These are phyloP conservation scores for Pseudocercospora ulei DNA, from an alignment of 2,329 filamentous ascomycete genomes.

Conservation along the genomic window DNA sequence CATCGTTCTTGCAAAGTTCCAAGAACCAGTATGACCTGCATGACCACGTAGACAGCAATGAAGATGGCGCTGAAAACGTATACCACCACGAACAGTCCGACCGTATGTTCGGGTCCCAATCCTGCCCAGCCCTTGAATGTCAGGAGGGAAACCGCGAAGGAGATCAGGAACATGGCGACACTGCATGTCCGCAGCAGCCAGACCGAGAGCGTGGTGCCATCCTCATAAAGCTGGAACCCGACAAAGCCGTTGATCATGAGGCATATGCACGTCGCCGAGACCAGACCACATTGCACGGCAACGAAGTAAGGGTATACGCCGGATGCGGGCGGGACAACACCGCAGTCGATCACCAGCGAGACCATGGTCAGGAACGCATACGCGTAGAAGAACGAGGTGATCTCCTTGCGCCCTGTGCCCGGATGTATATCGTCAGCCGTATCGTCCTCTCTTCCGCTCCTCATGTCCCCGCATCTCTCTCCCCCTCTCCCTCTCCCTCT, in stretches of 20 bases:
- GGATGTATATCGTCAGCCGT: slow-evolving; percentile 34
- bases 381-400: slow-evolving; percentile 90
- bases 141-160: slow-evolving; percentile 74
- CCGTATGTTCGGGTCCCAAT: slow-evolving; percentile 70
- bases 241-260: slow-evolving; percentile 96
- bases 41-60: slow-evolving; percentile 70
- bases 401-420: slow-evolving; percentile 55
- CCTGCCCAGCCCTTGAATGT: slow-evolving; percentile 92
- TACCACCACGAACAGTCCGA: slow-evolving; percentile 81
- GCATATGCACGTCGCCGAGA: slow-evolving; percentile 77
- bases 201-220: slow-evolving; percentile 83
- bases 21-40: slow-evolving; percentile 80
- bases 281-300: slow-evolving; percentile 72
- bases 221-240: slow-evolving; percentile 95
- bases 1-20: slow-evolving; percentile 90
- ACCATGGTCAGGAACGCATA: slow-evolving; percentile 84
- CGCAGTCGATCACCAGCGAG: slow-evolving; percentile 83
- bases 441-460: neutral
- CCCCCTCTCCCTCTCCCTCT: slow-evolving; percentile 4
- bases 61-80: slow-evolving; percentile 86
- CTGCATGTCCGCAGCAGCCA: slow-evolving; percentile 82
- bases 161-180: slow-evolving; percentile 70
- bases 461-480: slow-evolving; percentile 4
- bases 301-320: slow-evolving; percentile 82
- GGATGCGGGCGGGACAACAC: slow-evolving; percentile 76